A percentile compares a stretch with the other conserved stretches of the same genome.
Conservation (phyloP, 148 eudicot species). For the Drosera capensis region DNA sequence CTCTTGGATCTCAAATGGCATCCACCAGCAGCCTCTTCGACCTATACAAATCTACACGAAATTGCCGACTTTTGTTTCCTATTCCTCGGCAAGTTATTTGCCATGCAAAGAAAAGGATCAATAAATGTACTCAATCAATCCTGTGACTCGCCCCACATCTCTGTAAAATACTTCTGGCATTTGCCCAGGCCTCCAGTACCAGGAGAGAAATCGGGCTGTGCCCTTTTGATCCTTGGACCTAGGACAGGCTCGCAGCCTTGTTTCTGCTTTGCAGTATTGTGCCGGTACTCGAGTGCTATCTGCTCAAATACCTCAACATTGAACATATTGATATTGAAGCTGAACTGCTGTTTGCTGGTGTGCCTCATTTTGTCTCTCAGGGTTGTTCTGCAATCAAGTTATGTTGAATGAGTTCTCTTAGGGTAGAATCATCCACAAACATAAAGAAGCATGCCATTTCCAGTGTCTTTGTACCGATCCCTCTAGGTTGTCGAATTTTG, state of each 20-base stretch:
- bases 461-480: slow-evolving; percentile 61
- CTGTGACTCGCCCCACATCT: slow-evolving; percentile 73
- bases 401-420: slow-evolving; percentile 37
- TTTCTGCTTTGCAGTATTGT: slow-evolving; percentile 35
- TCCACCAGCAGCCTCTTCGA: too few species aligned
- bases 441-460: slow-evolving; percentile 69
- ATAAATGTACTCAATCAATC: slow-evolving; percentile 15
- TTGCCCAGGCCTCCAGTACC: slow-evolving; percentile 26
- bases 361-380: slow-evolving; percentile 74
- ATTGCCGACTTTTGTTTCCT: too few species aligned
- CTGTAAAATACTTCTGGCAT: slow-evolving; percentile 39
- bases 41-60: too few species aligned
- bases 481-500: slow-evolving; percentile 83
- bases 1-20: too few species aligned
- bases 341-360: too few species aligned
- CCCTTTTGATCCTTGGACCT: slow-evolving; percentile 20
- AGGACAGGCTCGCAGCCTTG: slow-evolving; percentile 5
- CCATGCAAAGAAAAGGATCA: neutral
- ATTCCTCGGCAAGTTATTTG: too few species aligned
- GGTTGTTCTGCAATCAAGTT: slow-evolving; percentile 29
- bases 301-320: slow-evolving; percentile 85
- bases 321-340: slow-evolving; percentile 68
- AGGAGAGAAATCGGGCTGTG: slow-evolving; percentile 21
- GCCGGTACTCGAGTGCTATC: slow-evolving; percentile 65
- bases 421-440: slow-evolving; percentile 67